Percentiles rank a stretch among this genome's conserved stretches.
Conservation (phyloP, 2,329 filamentous ascomycete species). For the Tolypocladium capitatum region DNA sequence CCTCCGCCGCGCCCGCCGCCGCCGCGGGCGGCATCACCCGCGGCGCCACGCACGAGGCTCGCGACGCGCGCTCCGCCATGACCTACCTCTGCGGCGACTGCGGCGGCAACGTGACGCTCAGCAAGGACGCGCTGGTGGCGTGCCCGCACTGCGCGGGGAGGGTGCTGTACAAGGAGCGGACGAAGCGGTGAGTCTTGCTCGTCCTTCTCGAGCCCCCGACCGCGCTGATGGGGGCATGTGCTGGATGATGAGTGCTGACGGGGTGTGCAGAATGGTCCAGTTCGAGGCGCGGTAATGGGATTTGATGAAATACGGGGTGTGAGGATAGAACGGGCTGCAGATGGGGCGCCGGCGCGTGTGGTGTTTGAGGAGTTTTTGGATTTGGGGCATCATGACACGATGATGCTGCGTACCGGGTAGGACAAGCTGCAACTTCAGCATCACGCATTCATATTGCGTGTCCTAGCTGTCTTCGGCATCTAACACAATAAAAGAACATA, state of each 20-base stretch:
- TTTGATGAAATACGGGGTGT: not conserved
- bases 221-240: not conserved
- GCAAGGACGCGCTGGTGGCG: slow-evolving; percentile 35
- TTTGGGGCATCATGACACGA: not conserved
- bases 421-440: not conserved
- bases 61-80: slow-evolving; percentile 23
- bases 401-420: not conserved
- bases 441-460: not conserved
- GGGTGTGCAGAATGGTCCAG: slow-evolving; percentile 70
- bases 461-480: not conserved
- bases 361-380: not conserved
- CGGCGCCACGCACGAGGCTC: slow-evolving; percentile 25
- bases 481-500: not conserved
- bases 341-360: not conserved
- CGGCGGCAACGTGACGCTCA: slow-evolving; percentile 25
- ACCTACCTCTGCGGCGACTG: slow-evolving; percentile 31
- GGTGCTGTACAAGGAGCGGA: slow-evolving; percentile 94
- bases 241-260: not conserved
- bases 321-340: not conserved
- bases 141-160: slow-evolving; percentile 65
- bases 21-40: slow-evolving; percentile 27
- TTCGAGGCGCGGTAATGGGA: slow-evolving; percentile 70
- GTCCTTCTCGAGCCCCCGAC: not conserved
- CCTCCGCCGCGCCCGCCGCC: slow-evolving; percentile 23
- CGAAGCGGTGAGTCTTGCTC: slow-evolving; percentile 66